Base-by-base conservation (phyloP, 2,329 filamentous ascomycete genomes). In the Beauveria caledonica region DNA sequence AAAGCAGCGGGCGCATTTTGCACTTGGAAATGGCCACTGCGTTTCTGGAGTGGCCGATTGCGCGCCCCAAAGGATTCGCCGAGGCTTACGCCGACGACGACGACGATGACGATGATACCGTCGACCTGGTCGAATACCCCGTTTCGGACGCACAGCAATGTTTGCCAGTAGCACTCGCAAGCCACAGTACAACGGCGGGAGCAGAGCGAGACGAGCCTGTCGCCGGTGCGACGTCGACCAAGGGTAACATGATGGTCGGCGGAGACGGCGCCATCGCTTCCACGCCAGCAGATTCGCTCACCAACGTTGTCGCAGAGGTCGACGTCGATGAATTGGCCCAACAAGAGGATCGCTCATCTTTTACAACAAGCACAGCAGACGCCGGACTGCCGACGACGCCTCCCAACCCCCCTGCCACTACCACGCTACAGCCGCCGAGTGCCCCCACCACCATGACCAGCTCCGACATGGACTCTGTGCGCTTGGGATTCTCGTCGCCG, bases 81-180 rank as follows among this genome's bases (percentile, higher is more conserved):
- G 46, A 51, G 21, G 17, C 46, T 27, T 58, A 44, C 36, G 57
- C 25, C 23, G 23, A 19, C 39, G 40, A 59, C 25, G 57, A 45
- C 15, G 39, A 59, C 19, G 40, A 50, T 8, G 51, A 55, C 21
- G 58, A 55, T 11, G 51, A 60, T 51, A 36, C 17, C 21, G 59
- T 60, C 51, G 19, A 51, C n/a, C 45, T 60, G 51, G 45, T 60
- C 11, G 33, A 48, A 42, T 60, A 49, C 36, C 59, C 59, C 36
- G 44, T 25, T 19, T 21, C 11, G 15, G 44, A 25, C 13, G 44
- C 21, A 57, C 29, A 39, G 15, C 5, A 49, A 10, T 21, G 15
- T 46, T 23, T 48, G 46, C 45, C 36, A 25, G 15, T 13, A 39
- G 33, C 45, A 17, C 36, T 48, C 36, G 23, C n/a, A 25, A 33